Percentiles rank a stretch among this genome's conserved stretches.
phyloP scores from a whole-genome alignment of 306 rosid genomes.

The Styphnolobium japonicum region DNA sequence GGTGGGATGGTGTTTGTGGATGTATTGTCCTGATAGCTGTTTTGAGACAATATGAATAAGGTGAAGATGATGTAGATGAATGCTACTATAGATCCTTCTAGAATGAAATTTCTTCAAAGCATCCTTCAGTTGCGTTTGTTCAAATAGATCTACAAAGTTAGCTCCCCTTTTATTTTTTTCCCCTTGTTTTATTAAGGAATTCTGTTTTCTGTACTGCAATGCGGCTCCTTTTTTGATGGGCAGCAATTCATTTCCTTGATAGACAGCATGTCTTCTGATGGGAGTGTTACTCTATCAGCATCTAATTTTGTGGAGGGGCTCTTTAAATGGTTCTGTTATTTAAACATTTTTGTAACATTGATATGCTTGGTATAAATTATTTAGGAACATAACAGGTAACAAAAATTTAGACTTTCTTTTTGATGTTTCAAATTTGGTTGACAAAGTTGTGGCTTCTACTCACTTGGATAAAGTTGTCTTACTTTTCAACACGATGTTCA shows the following conservation, averaged over 20 bases:
- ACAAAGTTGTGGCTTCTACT: not conserved
- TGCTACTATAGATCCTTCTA: not conserved
- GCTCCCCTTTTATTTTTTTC: too few species aligned
- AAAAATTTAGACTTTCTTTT: not conserved
- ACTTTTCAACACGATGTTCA: constrained; percentile 32
- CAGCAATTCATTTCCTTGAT: not conserved
- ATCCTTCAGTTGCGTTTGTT: not conserved
- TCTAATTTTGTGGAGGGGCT: not conserved
- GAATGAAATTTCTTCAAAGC: not conserved
- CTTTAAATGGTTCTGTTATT: not conserved
- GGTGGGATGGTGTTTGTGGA: not conserved
- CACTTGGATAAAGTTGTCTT: not conserved
- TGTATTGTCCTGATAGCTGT: not conserved
- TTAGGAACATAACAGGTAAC: not conserved
- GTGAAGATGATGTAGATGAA: not conserved
- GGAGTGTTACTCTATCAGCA: not conserved
- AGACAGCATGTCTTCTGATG: not conserved
- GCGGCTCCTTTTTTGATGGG: not conserved
- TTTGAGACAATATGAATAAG: not conserved
- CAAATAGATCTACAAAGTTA: not conserved
- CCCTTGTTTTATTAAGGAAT: not conserved
- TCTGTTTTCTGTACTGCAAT: not conserved
- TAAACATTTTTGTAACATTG: not conserved
- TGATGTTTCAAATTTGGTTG: constrained; percentile 12
- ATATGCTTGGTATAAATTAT: not conserved